Evolutionary conservation across 371 early-diverging fungal genomes (phyloP).

Genomic region (Coemansia sp.): DNA sequence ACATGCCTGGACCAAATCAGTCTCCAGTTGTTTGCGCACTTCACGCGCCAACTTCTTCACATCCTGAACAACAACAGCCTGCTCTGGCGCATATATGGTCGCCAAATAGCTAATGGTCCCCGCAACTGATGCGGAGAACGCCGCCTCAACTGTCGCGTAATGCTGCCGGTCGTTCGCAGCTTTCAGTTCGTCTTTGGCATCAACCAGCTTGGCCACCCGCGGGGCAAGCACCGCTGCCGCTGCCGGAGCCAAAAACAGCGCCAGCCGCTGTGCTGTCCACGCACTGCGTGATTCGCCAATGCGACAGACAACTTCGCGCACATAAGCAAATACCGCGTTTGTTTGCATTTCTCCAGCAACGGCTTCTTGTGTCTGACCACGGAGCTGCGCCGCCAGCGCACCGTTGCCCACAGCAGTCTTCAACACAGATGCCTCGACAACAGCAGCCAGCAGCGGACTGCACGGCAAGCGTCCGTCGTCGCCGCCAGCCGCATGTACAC

Average conservation of each 20-base stretch:
- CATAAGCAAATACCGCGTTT: constrained; percentile 7
- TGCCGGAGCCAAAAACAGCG: constrained; percentile 6
- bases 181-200: not conserved
- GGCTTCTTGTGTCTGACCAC: not conserved
- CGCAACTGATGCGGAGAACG: constrained; percentile 7
- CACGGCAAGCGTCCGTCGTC: constrained; percentile 20
- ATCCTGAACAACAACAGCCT: too few species aligned
- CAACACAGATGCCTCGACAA: constrained; percentile 33
- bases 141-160: constrained; percentile 9
- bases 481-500: constrained; percentile 15
- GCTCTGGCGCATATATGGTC: not conserved
- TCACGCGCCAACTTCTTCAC: not conserved
- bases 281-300: constrained; percentile 24
- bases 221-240: constrained; percentile 19
- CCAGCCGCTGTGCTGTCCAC: constrained; percentile 10
- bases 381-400: constrained; percentile 18
- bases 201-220: constrained; percentile 26
- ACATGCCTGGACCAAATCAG: constrained; percentile 9
- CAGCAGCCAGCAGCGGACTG: constrained; percentile 41
- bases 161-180: constrained; percentile 20
- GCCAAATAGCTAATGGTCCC: constrained; percentile 10
- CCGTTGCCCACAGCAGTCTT: constrained; percentile 30
- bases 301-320: constrained; percentile 29
- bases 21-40: constrained; percentile 3
- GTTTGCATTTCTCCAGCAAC: constrained; percentile 22